A percentile compares a stretch with the other conserved stretches of the same genome.
Conservation (phyloP, 805 yeast species). For the Hanseniaspora clermontiae region DNA sequence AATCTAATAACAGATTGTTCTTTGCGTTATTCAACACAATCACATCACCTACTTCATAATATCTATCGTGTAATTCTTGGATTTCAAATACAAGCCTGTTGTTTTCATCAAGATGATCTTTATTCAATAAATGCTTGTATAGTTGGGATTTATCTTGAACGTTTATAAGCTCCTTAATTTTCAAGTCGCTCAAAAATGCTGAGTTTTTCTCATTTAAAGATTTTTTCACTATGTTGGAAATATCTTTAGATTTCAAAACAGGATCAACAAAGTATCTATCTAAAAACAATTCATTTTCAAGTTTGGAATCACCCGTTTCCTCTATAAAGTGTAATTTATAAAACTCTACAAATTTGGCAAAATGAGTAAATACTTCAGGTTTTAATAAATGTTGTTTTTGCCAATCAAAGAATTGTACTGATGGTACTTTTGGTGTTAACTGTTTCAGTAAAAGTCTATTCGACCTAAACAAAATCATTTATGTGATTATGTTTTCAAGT, state of each 20-base stretch:
- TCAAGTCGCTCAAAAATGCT: too few relatives aligned
- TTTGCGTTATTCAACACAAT: background rate
- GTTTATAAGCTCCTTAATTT: too few relatives aligned
- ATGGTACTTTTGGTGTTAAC: background rate
- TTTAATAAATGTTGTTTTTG: background rate
- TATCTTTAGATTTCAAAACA: background rate
- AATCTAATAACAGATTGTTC: background rate
- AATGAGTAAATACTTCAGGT: background rate
- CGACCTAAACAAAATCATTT: background rate
- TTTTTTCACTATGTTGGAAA: background rate
- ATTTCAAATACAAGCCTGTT: background rate
- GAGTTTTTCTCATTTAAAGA: background rate
- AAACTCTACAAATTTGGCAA: background rate
- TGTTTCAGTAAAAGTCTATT: background rate
- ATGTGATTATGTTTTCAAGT: too few relatives aligned
- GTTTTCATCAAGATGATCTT: background rate
- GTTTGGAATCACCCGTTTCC: background rate
- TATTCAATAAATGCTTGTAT: background rate
- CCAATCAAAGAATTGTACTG: background rate
- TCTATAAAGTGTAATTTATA: background rate
- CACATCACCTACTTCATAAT: background rate
- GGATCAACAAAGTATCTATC: background rate
- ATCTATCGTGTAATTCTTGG: background rate
- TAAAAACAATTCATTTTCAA: background rate
- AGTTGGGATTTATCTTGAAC: background rate